Evolutionary conservation across 2,329 filamentous ascomycete genomes (phyloP).

Genomic region (Eurotiales sp.): DNA sequence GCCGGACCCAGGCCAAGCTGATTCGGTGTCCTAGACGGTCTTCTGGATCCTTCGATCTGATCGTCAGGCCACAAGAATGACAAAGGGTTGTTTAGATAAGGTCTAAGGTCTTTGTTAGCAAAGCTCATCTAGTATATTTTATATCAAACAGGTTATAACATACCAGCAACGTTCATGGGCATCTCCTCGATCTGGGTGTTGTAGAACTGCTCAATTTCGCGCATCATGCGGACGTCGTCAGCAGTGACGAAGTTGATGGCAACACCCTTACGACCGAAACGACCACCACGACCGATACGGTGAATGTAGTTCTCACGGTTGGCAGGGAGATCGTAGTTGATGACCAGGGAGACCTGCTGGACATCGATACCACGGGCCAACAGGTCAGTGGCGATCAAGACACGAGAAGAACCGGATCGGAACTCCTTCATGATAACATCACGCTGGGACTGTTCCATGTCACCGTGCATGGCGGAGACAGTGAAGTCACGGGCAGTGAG

Average conservation of each 20-base stretch:
- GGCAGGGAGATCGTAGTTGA: slow-evolving; percentile 98
- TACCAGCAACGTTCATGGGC: slow-evolving; percentile 84
- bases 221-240: slow-evolving; percentile 99
- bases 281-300: slow-evolving; percentile 97
- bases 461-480: slow-evolving; percentile 99
- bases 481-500: slow-evolving; percentile 98
- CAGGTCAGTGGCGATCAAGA: slow-evolving; percentile 95
- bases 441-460: slow-evolving; percentile 97
- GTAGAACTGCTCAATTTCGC: slow-evolving; percentile 99
- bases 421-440: slow-evolving; percentile 99
- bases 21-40: slow-evolving; percentile 10
- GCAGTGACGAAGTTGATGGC: slow-evolving; percentile 99
- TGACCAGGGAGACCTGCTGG: slow-evolving; percentile 98
- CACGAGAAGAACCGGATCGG: slow-evolving; percentile 96
- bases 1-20: slow-evolving; percentile 15
- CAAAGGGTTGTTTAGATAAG: slow-evolving; percentile 40
- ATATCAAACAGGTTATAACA: slow-evolving; percentile 27
- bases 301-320: slow-evolving; percentile 99
- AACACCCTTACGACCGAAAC: slow-evolving; percentile 99
- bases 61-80: slow-evolving; percentile 15
- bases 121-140: neutral
- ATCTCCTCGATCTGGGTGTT: slow-evolving; percentile 99
- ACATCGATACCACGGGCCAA: slow-evolving; percentile 99
- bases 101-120: slow-evolving; percentile 25
- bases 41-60: slow-evolving; percentile 4